Percentiles rank a stretch among this genome's conserved stretches.
phyloP scores from a whole-genome alignment of 208 protist genomes.

The Trypanosoma cruzi region DNA sequence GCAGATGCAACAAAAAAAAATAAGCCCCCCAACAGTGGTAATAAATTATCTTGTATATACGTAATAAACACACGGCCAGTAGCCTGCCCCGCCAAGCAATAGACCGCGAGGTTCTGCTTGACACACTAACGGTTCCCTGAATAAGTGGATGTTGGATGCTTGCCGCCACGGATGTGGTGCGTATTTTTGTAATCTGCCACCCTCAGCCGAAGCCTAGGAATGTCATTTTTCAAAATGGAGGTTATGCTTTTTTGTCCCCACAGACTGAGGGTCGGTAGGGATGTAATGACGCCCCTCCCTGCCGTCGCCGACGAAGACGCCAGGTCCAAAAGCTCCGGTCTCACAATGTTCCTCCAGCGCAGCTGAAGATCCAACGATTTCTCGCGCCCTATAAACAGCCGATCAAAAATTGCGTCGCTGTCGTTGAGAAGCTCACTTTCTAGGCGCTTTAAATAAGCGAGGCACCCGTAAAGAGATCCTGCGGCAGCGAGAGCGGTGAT shows the following conservation, averaged over 20 bases:
- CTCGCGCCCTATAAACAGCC: constrained; percentile 43
- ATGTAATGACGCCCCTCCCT: constrained; percentile 30
- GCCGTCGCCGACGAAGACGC: constrained; percentile 16
- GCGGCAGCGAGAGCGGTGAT: constrained; percentile 21
- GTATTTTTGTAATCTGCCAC: constrained; percentile 51
- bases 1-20: background rate
- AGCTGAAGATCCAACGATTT: constrained; percentile 49
- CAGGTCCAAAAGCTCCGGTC: constrained; percentile 48
- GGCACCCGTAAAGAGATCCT: constrained; percentile 18
- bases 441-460: constrained; percentile 31
- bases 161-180: background rate
- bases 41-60: background rate
- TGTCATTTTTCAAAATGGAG: constrained; percentile 36
- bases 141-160: background rate
- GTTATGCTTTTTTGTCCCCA: constrained; percentile 38
- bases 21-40: background rate
- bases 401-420: constrained; percentile 42
- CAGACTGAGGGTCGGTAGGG: constrained; percentile 44
- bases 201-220: constrained; percentile 43
- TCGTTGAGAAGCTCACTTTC: constrained; percentile 29
- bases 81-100: too few species aligned
- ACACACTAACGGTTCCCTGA: background rate
- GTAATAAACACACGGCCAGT: background rate
- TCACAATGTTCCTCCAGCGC: constrained; percentile 62
- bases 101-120: background rate